Evolutionary conservation across 139 green algal genomes (phyloP).

Genomic region (Chlamydomonas sp.): DNA sequence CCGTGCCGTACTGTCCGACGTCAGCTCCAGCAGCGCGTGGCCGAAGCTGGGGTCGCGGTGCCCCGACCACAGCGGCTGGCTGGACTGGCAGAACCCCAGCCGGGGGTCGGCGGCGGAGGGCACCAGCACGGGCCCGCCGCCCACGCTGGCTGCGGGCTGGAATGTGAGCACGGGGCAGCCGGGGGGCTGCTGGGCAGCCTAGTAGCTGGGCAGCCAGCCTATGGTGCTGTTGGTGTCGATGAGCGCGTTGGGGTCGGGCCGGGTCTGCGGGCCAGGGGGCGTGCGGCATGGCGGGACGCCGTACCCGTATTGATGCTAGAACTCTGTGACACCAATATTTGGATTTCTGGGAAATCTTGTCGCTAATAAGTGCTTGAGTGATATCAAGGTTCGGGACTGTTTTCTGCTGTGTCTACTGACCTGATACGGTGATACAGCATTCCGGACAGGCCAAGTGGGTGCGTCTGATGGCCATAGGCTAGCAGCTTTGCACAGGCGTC

Average conservation of each 20-base stretch:
- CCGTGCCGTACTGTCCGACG: conserved; percentile 53
- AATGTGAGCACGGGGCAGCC: conserved; percentile 37
- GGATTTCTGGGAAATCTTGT: too few species aligned
- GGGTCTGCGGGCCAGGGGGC: neutral
- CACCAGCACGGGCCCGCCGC: conserved; percentile 17
- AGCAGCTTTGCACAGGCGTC: too few species aligned
- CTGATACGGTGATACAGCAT: too few species aligned
- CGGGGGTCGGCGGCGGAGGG: neutral
- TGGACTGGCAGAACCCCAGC: conserved; percentile 55
- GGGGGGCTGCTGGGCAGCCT: conserved; percentile 4
- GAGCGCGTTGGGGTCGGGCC: neutral
- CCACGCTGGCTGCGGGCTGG: conserved; percentile 30
- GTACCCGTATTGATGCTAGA: neutral
- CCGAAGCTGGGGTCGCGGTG: conserved; percentile 77
- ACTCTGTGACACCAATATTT: too few species aligned
- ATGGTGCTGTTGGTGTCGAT: conserved; percentile 11
- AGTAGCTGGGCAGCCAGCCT: conserved; percentile 33
- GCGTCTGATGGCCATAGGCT: too few species aligned
- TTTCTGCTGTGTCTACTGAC: too few species aligned
- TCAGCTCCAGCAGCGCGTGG: conserved; percentile 68
- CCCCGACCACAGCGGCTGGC: conserved; percentile 65
- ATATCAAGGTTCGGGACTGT: too few species aligned
- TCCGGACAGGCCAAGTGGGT: too few species aligned
- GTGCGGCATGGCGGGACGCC: neutral
- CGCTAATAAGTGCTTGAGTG: too few species aligned